Base-by-base conservation (phyloP, 129 eudicot genomes). In the Artemisia annua region DNA sequence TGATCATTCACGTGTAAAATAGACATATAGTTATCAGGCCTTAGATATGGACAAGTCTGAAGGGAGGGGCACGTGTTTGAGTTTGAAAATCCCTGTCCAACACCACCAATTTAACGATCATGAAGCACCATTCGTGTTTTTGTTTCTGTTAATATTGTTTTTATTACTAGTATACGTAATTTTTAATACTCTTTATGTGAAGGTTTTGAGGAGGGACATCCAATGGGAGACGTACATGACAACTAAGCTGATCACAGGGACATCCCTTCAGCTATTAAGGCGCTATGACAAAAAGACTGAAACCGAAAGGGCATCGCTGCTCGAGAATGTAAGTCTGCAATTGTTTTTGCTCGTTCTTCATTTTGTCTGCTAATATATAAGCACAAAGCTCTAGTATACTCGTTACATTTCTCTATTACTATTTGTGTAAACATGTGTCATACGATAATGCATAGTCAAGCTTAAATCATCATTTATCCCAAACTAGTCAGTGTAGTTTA, bases 141-240 rank as follows among this genome's bases (percentile, higher is more conserved):
- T n/a, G n/a, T n/a, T n/a, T n/a, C n/a, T n/a, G n/a, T n/a, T n/a
- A n/a, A n/a, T n/a, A n/a, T n/a, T n/a, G n/a, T n/a, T n/a, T n/a
- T n/a, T n/a, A n/a, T n/a, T n/a, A n/a, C n/a, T n/a, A n/a, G n/a
- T n/a, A n/a, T n/a, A n/a, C n/a, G n/a, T n/a, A n/a, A n/a, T 0
- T 35, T 35, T 5, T 35, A 70, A 52, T 58, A 24, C 65, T 73
- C 9, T n/a, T n/a, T 50, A 28, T 63, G 48, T 61, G 44, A 67
- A 87, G 95, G 95, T 90, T 52, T 74, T 90, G 84, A 77, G 82
- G 85, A 90, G 95, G 74, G 97, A 87, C 80, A 87, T 90, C 75
- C 95, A 94, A 80, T 90, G 97, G 97, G 97, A 90, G 81, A 87
- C 94, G 18, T 90, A 90, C 86, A 87, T 87, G 97, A 85, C 87